These are phyloP conservation scores for Mantamonas sphyraenae DNA, from an alignment of 78 protist genomes.

Conservation along the genomic window DNA sequence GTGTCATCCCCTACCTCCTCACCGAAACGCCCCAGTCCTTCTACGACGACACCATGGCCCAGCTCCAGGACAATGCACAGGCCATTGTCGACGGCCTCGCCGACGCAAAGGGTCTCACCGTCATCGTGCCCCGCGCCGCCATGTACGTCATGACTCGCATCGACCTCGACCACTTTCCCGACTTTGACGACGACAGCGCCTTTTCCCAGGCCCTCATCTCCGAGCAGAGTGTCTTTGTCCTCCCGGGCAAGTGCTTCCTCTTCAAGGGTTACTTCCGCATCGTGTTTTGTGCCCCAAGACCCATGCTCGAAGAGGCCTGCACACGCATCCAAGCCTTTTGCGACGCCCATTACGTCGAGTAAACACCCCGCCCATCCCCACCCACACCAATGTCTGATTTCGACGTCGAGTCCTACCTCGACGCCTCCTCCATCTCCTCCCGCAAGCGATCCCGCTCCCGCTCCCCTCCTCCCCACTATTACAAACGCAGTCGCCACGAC, in stretches of 20 bases:
- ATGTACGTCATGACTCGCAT: slow-evolving; percentile 78
- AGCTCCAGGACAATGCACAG: slow-evolving; percentile 57
- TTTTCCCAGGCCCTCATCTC: slow-evolving; percentile 46
- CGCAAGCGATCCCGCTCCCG: too few species aligned
- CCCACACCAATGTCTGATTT: too few species aligned
- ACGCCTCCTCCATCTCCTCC: too few species aligned
- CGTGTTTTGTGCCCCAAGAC: slow-evolving; percentile 69
- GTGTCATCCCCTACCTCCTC: slow-evolving; percentile 51
- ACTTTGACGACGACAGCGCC: slow-evolving; percentile 44
- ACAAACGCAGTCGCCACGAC: too few species aligned
- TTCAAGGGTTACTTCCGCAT: slow-evolving; percentile 61
- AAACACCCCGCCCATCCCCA: too few species aligned
- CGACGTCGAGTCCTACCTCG: too few species aligned
- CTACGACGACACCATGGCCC: slow-evolving; percentile 16
- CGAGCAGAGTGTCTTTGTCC: slow-evolving; percentile 68
- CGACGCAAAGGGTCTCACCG: slow-evolving; percentile 47
- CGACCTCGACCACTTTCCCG: slow-evolving; percentile 41
- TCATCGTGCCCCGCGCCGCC: slow-evolving; percentile 72
- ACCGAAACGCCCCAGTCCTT: slow-evolving; percentile 25
- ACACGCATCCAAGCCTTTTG: slow-evolving; percentile 65
- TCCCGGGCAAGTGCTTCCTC: slow-evolving; percentile 69
- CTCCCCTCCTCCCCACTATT: too few species aligned
- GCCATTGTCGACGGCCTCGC: slow-evolving; percentile 22
- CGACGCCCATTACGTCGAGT: slow-evolving; percentile 34
- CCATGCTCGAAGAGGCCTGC: slow-evolving; percentile 66